A percentile compares a stretch with the other conserved stretches of the same genome.
Conservation (phyloP, 2,329 filamentous ascomycete genomes). For the Fusarium newnesense region DNA sequence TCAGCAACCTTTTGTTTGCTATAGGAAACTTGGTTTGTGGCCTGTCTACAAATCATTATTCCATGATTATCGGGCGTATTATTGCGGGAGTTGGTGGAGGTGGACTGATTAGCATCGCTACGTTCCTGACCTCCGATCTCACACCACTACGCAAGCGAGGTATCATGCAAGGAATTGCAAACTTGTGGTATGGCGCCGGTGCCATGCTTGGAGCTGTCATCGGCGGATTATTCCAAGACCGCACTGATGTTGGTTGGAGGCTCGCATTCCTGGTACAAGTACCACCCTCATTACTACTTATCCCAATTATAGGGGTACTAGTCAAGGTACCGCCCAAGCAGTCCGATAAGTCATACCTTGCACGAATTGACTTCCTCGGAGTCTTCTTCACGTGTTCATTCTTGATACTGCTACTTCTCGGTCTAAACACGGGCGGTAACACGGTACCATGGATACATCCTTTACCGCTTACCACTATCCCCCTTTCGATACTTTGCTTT, state of each 20-base stretch:
- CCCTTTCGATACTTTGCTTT: neutral
- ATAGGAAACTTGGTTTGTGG: neutral
- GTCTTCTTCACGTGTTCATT: neutral
- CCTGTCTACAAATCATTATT: neutral
- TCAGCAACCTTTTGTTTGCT: neutral
- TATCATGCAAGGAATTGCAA: neutral
- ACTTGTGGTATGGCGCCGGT: neutral
- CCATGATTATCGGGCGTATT: neutral
- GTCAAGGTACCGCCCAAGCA: neutral
- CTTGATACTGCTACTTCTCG: neutral
- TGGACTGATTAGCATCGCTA: neutral
- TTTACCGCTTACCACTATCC: neutral
- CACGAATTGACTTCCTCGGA: neutral
- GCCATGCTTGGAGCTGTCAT: neutral
- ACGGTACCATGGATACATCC: neutral
- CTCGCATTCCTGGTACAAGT: neutral
- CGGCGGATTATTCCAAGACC: neutral
- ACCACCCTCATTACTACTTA: neutral
- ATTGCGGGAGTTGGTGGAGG: neutral
- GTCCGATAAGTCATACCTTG: neutral
- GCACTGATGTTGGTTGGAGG: neutral
- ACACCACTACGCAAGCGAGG: neutral
- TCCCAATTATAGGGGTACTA: neutral
- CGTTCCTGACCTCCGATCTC: neutral
- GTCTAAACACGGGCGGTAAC: neutral